A percentile compares a stretch with the other conserved stretches of the same genome.
Evolutionary conservation across 176 grass and related monocot species (phyloP).

Genomic region (Paspalum notatum): DNA sequence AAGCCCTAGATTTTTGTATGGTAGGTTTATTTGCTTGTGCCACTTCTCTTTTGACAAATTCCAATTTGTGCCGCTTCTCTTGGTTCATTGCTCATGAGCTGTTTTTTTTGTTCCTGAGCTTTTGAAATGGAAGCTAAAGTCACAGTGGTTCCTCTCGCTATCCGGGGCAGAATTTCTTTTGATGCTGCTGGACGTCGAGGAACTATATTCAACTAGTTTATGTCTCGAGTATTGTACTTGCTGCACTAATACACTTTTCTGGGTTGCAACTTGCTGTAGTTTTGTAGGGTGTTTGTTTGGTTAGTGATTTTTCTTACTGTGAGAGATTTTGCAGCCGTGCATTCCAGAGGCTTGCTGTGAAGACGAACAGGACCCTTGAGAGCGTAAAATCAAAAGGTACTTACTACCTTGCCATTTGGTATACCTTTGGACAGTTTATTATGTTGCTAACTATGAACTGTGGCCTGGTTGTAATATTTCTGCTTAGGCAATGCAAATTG

Average conservation of each 20-base stretch:
- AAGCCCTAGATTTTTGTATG: background rate
- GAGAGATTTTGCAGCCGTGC: conserved; percentile 47
- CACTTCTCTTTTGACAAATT: conserved; percentile 26
- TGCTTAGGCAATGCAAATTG: background rate
- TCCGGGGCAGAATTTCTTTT: conserved; percentile 47
- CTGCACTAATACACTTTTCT: background rate
- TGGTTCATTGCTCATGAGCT: conserved; percentile 43
- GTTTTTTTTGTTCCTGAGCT: conserved; percentile 34
- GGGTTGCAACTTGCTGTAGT: background rate
- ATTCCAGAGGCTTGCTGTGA: conserved; percentile 84
- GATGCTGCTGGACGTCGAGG: conserved; percentile 66
- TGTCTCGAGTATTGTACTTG: background rate
- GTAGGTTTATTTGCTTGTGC: background rate
- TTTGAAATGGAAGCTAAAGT: conserved; percentile 52
- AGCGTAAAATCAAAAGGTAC: conserved; percentile 62
- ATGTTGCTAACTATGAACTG: background rate
- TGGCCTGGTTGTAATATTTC: background rate
- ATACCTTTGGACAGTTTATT: background rate
- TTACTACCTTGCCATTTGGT: too few relatives aligned
- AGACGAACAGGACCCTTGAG: conserved; percentile 64
- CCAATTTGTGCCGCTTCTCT: conserved; percentile 37
- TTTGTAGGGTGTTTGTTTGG: background rate
- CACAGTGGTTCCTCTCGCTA: conserved; percentile 67
- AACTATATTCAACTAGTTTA: conserved; percentile 43
- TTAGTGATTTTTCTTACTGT: conserved; percentile 4